These are phyloP conservation scores for Anthracocystis walkeri DNA, from an alignment of 1,284 basidiomycete species.

Conservation along the genomic window DNA sequence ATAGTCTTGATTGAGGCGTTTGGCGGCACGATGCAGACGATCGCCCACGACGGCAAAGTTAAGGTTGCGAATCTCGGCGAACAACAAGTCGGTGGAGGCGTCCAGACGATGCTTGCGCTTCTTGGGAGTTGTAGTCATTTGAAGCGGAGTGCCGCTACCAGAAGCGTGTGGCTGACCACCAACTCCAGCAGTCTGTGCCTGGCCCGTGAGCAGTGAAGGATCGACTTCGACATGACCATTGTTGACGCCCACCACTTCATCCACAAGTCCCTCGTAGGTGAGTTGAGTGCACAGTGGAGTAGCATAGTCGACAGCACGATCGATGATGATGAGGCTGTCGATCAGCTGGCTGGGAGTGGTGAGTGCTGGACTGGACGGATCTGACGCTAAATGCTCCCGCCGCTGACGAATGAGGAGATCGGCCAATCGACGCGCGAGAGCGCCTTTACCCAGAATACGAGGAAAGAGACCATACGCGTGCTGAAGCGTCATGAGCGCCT, in stretches of 20 bases:
- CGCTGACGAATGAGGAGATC: conserved; percentile 78
- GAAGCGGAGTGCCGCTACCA: conserved; percentile 51
- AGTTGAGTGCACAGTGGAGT: conserved; percentile 95
- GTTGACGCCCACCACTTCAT: conserved; percentile 89
- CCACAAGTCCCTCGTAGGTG: conserved; percentile 96
- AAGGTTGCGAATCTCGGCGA: conserved; percentile 84
- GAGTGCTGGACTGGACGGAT: conserved; percentile 60
- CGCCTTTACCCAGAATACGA: conserved; percentile 91
- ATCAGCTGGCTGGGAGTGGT: conserved; percentile 71
- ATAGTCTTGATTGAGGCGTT: conserved; percentile 89
- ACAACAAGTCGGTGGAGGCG: conserved; percentile 82
- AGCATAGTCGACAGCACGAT: conserved; percentile 93
- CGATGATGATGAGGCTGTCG: conserved; percentile 88
- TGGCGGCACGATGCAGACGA: conserved; percentile 83
- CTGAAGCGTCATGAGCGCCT: conserved; percentile 87
- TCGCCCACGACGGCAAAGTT: conserved; percentile 95
- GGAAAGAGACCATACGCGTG: conserved; percentile 90
- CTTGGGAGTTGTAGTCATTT: conserved; percentile 47
- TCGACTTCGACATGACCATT: conserved; percentile 93
- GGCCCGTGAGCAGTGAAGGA: conserved; percentile 76
- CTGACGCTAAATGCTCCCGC: conserved; percentile 70
- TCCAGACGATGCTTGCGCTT: conserved; percentile 80
- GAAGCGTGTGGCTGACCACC: conserved; percentile 37
- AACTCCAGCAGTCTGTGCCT: conserved; percentile 29
- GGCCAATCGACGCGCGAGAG: conserved; percentile 81